phyloP scores from a whole-genome alignment of 148 eudicot species.

The Beta vulgaris region DNA sequence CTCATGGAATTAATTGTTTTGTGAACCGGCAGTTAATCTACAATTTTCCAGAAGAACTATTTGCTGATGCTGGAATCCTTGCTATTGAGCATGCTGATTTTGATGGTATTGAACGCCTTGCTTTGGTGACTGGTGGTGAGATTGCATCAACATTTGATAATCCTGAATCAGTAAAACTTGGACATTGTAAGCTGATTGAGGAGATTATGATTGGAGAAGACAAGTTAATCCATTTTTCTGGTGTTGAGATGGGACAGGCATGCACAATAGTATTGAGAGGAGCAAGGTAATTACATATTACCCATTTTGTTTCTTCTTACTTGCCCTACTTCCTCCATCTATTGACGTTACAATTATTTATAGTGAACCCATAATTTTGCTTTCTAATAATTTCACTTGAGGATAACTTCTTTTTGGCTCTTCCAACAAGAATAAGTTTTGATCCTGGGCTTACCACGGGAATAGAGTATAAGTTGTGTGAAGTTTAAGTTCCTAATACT shows the following conservation, averaged over 20 bases:
- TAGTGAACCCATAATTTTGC: not conserved
- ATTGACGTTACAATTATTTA: not conserved
- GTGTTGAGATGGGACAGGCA: conserved; percentile 97
- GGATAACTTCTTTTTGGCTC: not conserved
- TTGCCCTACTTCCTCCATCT: not conserved
- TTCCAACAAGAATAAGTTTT: not conserved
- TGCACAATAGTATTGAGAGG: conserved; percentile 97
- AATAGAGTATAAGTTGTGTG: too few relatives aligned
- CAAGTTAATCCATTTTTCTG: conserved; percentile 89
- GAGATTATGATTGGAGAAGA: conserved; percentile 99
- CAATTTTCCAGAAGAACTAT: conserved; percentile 96
- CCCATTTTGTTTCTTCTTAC: not conserved
- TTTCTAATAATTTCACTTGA: not conserved
- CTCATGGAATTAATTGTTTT: conserved; percentile 93
- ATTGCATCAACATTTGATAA: conserved; percentile 98
- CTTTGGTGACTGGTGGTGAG: conserved; percentile 95
- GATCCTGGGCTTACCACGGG: too few relatives aligned
- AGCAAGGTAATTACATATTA: conserved; percentile 69
- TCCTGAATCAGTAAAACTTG: conserved; percentile 95
- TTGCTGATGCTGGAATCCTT: conserved; percentile 98
- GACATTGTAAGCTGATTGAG: conserved; percentile 92
- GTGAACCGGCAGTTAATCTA: conserved; percentile 90
- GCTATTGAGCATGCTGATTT: conserved; percentile 99
- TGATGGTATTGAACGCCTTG: conserved; percentile 97
- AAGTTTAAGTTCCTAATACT: not conserved